These are phyloP conservation scores for Aureobasidium sp. DNA, from an alignment of 2,329 filamentous ascomycete species.

Conservation along the genomic window DNA sequence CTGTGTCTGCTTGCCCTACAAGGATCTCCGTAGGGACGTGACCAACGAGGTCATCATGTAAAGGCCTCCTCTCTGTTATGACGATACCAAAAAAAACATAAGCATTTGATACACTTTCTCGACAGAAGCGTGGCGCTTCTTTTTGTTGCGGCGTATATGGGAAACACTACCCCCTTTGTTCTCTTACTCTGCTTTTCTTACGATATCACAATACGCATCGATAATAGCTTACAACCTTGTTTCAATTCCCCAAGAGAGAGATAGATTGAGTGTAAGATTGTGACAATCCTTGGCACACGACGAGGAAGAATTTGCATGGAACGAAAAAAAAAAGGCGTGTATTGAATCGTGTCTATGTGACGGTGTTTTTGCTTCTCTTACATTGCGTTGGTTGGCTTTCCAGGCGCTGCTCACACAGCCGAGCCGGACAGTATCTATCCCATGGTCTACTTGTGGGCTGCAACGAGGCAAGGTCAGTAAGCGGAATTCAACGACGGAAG, in stretches of 20 bases:
- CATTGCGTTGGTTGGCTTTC: background rate
- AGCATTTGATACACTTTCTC: background rate
- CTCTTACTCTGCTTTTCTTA: background rate
- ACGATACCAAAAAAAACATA: background rate
- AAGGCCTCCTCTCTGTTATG: slow-evolving; percentile 17
- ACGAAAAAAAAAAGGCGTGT: background rate
- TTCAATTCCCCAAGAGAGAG: too few species aligned
- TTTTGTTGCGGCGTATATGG: background rate
- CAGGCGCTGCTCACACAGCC: background rate
- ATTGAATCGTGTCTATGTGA: slow-evolving; percentile 1
- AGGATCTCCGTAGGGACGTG: slow-evolving; percentile 94
- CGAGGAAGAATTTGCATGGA: too few species aligned
- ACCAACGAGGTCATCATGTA: slow-evolving; percentile 87
- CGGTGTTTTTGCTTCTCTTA: background rate
- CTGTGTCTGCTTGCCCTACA: slow-evolving; percentile 93
- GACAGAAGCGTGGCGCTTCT: background rate
- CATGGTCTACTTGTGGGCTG: slow-evolving; percentile 10
- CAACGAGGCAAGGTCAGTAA: background rate
- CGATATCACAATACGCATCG: slow-evolving; percentile 2
- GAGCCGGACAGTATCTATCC: background rate
- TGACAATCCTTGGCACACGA: too few species aligned
- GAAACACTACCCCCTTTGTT: background rate
- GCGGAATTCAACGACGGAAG: background rate
- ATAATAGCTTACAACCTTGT: background rate
- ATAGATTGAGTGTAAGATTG: too few species aligned